Base-by-base conservation (phyloP, 1,139 yeast genomes). In the Zygosaccharomyces pseudobailii region DNA sequence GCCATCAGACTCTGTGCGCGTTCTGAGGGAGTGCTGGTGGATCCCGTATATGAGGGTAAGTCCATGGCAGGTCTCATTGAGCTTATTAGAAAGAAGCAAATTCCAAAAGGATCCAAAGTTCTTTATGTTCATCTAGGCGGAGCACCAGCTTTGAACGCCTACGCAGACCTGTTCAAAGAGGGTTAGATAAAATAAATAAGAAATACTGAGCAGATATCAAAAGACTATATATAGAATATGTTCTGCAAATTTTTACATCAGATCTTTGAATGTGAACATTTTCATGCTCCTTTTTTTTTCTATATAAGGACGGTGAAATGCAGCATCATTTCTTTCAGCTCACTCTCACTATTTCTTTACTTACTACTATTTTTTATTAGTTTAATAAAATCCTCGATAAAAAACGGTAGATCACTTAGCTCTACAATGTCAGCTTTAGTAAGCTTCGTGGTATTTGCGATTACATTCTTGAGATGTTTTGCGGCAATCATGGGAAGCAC, bases 41-140 rank as follows among this genome's bases (percentile, higher is more conserved):
- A 64, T 50, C 68, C 67, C 3, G 68, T 64, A 31, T 63, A 63
- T 47, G 67, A 63, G 48, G 67, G 67, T 46, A 63, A 63, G 38
- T 62, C 67, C 2, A 61, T 63, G 65, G 59, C 61, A 42, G 67
- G 67, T 43, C 45, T 63, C 45, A 61, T 63, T 25, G 54, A 56
- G 40, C 38, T 58, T 35, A 51, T 59, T n/a, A 56, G 49, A 36
- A 62, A 62, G 49, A 56, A 48, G 36, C 60, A 57, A n/a, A 57
- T 62, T 39, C 52, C 51, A 40, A 49, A 59, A 43, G 67, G 62
- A 25, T 55, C 66, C 7, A 62, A 63, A 41, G 53, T 63, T 6
- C 52, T 63, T 19, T 63, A 53, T 34, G 63, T 54, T 39, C 67
- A 63, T 35, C 54, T 62, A 35, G 67, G 67, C 51, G 67, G 67